A percentile compares a stretch with the other conserved stretches of the same genome.
phyloP scores from a whole-genome alignment of 495 filamentous ascomycete species.

The Patellaria atrata region DNA sequence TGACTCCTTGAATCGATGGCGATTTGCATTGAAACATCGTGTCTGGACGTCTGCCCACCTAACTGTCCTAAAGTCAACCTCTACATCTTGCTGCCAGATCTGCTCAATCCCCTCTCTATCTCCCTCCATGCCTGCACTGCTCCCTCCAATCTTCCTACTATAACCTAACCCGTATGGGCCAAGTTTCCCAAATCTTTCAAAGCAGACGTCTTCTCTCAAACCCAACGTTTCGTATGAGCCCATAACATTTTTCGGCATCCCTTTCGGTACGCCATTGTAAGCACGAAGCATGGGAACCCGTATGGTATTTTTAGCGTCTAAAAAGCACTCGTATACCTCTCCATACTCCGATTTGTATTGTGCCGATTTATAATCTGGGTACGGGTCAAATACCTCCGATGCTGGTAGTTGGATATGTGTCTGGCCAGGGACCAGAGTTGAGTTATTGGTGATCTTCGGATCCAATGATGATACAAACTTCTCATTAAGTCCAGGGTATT shows the following conservation, averaged over 20 bases:
- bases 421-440: too few relatives aligned
- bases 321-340: constrained; percentile 58
- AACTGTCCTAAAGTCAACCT: constrained; percentile 60
- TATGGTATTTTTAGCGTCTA: constrained; percentile 48
- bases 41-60: constrained; percentile 64
- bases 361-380: constrained; percentile 48
- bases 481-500: constrained; percentile 53
- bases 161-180: constrained; percentile 90
- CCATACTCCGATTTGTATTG: constrained; percentile 46
- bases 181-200: constrained; percentile 77
- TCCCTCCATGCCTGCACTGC: constrained; percentile 65
- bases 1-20: constrained; percentile 46
- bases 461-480: constrained; percentile 25
- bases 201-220: constrained; percentile 77
- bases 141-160: constrained; percentile 55
- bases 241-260: constrained; percentile 69
- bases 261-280: constrained; percentile 57
- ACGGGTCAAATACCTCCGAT: constrained; percentile 52
- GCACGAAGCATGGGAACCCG: constrained; percentile 52
- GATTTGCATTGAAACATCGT: constrained; percentile 54
- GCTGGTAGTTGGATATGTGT: too few relatives aligned
- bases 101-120: constrained; percentile 59
- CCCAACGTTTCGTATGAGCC: constrained; percentile 72
- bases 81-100: constrained; percentile 48
- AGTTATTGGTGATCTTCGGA: constrained; percentile 15